Evolutionary conservation across 495 filamentous ascomycete genomes (phyloP).

Genomic region (Daldinia childiae): DNA sequence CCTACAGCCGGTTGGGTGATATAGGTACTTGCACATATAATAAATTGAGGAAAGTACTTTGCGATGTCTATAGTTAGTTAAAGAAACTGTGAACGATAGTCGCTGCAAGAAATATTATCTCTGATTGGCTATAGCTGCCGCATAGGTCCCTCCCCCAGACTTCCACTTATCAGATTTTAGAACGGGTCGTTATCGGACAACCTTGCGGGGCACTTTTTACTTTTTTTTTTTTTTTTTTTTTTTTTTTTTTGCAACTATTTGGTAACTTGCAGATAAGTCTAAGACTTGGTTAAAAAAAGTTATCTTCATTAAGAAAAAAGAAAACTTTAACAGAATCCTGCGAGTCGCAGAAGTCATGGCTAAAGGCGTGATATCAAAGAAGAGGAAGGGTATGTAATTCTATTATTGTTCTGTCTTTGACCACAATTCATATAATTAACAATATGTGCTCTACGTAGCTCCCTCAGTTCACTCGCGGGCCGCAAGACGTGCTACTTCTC

Average conservation of each 20-base stretch:
- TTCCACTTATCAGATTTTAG: background rate
- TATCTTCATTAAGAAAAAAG: background rate
- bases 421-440: conserved; percentile 17
- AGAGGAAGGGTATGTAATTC: conserved; percentile 48
- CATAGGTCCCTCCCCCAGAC: background rate
- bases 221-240: conserved; percentile 11
- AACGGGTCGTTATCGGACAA: background rate
- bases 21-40: background rate
- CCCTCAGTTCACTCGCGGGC: conserved; percentile 72
- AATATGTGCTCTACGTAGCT: conserved; percentile 43
- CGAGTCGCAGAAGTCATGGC: conserved; percentile 44
- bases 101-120: background rate
- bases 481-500: conserved; percentile 75
- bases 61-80: background rate
- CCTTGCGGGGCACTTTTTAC: conserved; percentile 28
- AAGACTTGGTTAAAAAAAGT: background rate
- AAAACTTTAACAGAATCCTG: background rate
- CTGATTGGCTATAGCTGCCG: background rate
- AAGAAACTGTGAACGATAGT: too few relatives aligned
- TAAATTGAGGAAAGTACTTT: background rate
- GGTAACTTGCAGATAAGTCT: background rate
- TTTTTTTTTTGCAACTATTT: background rate
- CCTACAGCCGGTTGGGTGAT: background rate
- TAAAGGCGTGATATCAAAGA: conserved; percentile 53
- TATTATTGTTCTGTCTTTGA: background rate